A percentile compares a stretch with the other conserved stretches of the same genome.
Conservation (phyloP, 257 asterid genomes). For the Cordia subcordata region DNA sequence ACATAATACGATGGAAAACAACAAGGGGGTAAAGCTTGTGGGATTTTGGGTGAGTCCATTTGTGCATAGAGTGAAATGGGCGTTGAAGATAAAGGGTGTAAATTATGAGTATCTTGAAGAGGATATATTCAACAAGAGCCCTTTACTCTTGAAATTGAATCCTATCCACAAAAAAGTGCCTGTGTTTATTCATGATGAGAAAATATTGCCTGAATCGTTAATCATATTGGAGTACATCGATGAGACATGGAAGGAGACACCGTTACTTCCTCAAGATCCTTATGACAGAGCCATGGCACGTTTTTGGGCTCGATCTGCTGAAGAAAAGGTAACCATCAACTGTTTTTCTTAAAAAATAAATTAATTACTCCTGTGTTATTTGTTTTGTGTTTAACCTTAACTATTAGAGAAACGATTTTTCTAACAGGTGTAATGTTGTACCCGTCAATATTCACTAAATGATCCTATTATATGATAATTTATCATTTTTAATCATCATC, state of each 20-base stretch:
- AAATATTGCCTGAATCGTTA: conserved; percentile 27
- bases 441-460: no score
- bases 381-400: no score
- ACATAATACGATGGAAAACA: not conserved
- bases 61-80: conserved; percentile 40
- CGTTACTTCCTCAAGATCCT: conserved; percentile 31
- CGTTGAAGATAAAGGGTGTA: conserved; percentile 33
- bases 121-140: conserved; percentile 29
- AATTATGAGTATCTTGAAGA: conserved; percentile 40
- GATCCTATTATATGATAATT: no score
- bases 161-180: conserved; percentile 34
- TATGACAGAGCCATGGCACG: conserved; percentile 26
- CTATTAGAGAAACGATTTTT: no score
- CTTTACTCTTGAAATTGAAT: conserved; percentile 27
- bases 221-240: conserved; percentile 42
- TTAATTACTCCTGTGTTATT: no score
- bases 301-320: conserved; percentile 34
- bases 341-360: not conserved
- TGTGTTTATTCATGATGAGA: conserved; percentile 35
- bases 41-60: conserved; percentile 44
- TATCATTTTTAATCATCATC: no score
- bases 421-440: no score
- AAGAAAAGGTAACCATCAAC: conserved; percentile 32
- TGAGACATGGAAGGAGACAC: conserved; percentile 29
- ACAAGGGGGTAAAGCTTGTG: conserved; percentile 25